A percentile compares a stretch with the other conserved stretches of the same genome.
Evolutionary conservation across 495 filamentous ascomycete species (phyloP).

Genomic region (Cercophora sp.): DNA sequence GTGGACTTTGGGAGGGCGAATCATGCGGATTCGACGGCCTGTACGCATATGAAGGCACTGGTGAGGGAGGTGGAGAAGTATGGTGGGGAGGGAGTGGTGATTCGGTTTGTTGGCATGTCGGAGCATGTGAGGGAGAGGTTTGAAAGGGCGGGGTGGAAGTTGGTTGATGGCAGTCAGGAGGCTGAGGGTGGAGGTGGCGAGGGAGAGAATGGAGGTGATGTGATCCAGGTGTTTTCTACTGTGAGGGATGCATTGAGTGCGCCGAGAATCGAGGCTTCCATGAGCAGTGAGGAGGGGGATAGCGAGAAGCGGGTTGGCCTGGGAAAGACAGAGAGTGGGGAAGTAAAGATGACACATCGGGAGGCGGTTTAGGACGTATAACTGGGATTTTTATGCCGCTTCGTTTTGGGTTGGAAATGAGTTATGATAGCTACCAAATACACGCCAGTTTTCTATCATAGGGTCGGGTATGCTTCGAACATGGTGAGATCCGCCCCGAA

Average conservation of each 20-base stretch:
- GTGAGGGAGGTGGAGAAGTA: slow-evolving; percentile 20
- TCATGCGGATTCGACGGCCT: slow-evolving; percentile 22
- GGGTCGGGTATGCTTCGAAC: too few species aligned
- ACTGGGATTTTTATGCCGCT: too few species aligned
- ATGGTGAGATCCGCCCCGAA: too few species aligned
- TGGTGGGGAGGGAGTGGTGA: slow-evolving; percentile 13
- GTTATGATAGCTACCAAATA: too few species aligned
- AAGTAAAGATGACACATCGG: not conserved
- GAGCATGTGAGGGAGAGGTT: slow-evolving; percentile 20
- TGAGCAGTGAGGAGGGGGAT: not conserved
- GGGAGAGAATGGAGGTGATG: too few species aligned
- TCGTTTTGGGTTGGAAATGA: too few species aligned
- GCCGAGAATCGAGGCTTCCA: not conserved
- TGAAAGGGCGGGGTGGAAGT: slow-evolving; percentile 19
- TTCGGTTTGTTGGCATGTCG: slow-evolving; percentile 21
- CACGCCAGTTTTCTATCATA: too few species aligned
- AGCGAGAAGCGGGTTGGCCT: not conserved
- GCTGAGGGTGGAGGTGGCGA: not conserved
- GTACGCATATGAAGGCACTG: slow-evolving; percentile 17
- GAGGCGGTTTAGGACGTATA: too few species aligned
- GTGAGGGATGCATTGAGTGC: slow-evolving; percentile 12
- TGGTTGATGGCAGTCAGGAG: slow-evolving; percentile 12
- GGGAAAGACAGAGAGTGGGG: not conserved
- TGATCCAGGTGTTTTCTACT: slow-evolving; percentile 5
- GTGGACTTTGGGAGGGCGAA: slow-evolving; percentile 23